Evolutionary conservation across 2,329 filamentous ascomycete species (phyloP), one percentile per base, ranked within the genome.

Genomic region (Magnaporthiopsis poae): DNA sequence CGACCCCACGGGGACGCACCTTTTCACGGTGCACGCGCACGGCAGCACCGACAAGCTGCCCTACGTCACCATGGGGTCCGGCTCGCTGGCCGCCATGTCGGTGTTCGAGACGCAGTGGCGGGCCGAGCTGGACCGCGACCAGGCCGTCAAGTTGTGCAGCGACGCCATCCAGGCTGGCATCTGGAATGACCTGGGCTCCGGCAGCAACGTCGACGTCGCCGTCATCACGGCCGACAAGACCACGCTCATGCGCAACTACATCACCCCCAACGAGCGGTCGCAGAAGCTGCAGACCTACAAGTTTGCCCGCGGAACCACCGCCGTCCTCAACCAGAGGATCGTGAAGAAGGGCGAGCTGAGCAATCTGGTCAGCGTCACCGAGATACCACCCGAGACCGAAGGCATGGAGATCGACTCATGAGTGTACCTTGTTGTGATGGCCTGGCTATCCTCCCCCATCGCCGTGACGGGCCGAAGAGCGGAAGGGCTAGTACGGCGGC

Each of bases 11-110:
- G 95, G 95, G 74, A 88, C 90, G 62, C 92, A 96, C 74, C 89
- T 99, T 69, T 99, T 96, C 84, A 99, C 96, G 70, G 95, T 99
- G 61, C 95, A 99, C 80, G 95, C 95, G 68, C 96, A 99, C 83
- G 95, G 96, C 71, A 95, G 90, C 74, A 99, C 95, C 69, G 95
- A 99, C 82, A 99, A 98, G 84, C 88, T 99, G 63, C 95, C 95
- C 64, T 99, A 99, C 78, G 96, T 99, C 71, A 99, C 96, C 71
- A 99, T 99, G 95, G 95, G 95, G 66, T 96, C 91, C 31, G 95
- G 95, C 70, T 96, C 92, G 63, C 83, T 99, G 71, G 95, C 95
- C 35, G 95, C 95, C 76, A 99, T 99, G 95, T 91, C 91, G 39
- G 90, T 99, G 65, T 99, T 99, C 75, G 95, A 99, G 84, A 96